Evolutionary conservation across 73 alveolate genomes (phyloP).

Genomic region (Blepharisma stoltei): DNA sequence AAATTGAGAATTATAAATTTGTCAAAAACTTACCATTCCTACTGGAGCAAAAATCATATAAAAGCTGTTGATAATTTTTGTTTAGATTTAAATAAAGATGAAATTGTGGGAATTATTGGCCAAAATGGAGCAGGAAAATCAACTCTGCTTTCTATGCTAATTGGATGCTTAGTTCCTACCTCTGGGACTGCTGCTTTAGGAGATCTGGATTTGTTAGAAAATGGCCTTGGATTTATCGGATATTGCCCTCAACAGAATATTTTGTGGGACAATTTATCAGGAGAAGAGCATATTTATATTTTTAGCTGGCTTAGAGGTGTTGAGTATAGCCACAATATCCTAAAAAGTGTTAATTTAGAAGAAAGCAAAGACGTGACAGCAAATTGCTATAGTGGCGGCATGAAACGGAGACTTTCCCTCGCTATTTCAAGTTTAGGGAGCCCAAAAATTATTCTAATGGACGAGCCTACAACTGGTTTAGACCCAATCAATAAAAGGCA

Average conservation of each 20-base stretch:
- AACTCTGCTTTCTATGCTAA: conserved; percentile 34
- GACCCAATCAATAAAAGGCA: conserved; percentile 82
- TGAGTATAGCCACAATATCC: conserved; percentile 47
- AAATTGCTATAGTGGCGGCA: conserved; percentile 91
- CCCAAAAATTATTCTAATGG: conserved; percentile 80
- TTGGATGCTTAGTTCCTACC: conserved; percentile 49
- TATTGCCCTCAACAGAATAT: conserved; percentile 62
- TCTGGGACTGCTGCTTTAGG: conserved; percentile 44
- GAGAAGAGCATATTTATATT: conserved; percentile 53
- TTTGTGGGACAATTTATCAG: conserved; percentile 61
- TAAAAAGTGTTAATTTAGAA: conserved; percentile 52
- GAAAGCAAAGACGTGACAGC: conserved; percentile 62
- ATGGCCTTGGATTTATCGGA: conserved; percentile 63
- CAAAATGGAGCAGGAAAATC: conserved; percentile 68
- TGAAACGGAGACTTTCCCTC: conserved; percentile 92
- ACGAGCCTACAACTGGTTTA: conserved; percentile 93
- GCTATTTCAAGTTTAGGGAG: conserved; percentile 86
- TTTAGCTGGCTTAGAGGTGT: conserved; percentile 60
- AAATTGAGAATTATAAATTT: conserved; percentile 17
- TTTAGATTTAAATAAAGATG: conserved; percentile 39
- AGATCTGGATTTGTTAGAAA: conserved; percentile 56
- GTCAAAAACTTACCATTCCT: conserved; percentile 36
- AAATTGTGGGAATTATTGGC: conserved; percentile 41
- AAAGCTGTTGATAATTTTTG: conserved; percentile 43
- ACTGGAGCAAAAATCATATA: neutral